A percentile compares a stretch with the other conserved stretches of the same genome.
Conservation (phyloP, 2,329 filamentous ascomycete species). For the Tetracladium maxilliforme region DNA sequence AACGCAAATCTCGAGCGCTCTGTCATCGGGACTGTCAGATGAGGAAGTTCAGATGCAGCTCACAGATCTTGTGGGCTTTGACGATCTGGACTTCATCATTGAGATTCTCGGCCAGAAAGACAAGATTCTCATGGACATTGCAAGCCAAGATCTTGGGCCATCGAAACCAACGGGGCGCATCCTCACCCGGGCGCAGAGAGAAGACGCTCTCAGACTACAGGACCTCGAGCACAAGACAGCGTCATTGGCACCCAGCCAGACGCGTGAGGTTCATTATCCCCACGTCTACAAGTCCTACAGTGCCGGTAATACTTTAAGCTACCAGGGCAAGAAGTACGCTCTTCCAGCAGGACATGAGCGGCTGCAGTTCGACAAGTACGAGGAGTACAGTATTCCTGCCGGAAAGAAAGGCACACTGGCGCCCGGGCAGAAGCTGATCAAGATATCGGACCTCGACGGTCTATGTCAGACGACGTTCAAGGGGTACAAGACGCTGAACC, state of each 20-base stretch:
- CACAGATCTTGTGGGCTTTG: constrained; percentile 82
- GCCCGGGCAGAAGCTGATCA: constrained; percentile 58
- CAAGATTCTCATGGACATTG: constrained; percentile 9
- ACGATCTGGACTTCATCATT: constrained; percentile 84
- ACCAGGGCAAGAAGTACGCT: constrained; percentile 67
- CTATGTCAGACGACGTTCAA: constrained; percentile 85
- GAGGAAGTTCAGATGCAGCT: constrained; percentile 85
- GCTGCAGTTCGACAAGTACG: constrained; percentile 63
- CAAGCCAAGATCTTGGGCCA: neutral
- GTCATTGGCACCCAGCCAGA: constrained; percentile 52
- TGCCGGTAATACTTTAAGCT: constrained; percentile 73
- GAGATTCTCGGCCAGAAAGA: constrained; percentile 59
- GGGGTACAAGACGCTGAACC: constrained; percentile 84
- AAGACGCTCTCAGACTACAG: constrained; percentile 59
- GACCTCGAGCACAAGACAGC: constrained; percentile 77
- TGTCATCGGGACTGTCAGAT: constrained; percentile 54
- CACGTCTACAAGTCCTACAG: constrained; percentile 81
- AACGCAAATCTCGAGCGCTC: constrained; percentile 60
- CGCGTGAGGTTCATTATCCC: constrained; percentile 64
- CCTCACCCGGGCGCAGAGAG: constrained; percentile 62
- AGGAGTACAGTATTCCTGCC: constrained; percentile 80
- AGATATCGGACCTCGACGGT: constrained; percentile 73
- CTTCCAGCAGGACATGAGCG: constrained; percentile 64
- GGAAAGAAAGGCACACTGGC: constrained; percentile 62
- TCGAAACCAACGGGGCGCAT: constrained; percentile 31